Evolutionary conservation across 2,329 filamentous ascomycete genomes (phyloP).

Genomic region (Colletotrichum noveboracense): DNA sequence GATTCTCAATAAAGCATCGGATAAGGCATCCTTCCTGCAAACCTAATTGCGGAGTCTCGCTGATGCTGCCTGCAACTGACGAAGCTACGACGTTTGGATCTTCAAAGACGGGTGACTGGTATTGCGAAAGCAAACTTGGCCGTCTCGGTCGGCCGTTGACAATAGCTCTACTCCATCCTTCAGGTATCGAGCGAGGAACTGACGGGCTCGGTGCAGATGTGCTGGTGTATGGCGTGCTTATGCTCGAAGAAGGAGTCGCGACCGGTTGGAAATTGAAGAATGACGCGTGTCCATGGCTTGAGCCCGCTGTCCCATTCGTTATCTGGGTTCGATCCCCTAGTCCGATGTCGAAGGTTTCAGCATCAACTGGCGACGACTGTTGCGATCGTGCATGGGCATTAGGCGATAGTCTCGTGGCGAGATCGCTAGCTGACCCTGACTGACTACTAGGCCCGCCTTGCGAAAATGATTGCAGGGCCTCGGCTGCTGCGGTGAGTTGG

Average conservation of each 20-base stretch:
- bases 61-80: background rate
- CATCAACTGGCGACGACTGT: background rate
- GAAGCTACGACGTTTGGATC: background rate
- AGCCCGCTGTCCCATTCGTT: background rate
- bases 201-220: background rate
- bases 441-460: background rate
- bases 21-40: background rate
- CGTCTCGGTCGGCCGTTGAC: background rate
- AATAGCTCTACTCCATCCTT: background rate
- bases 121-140: background rate
- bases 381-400: background rate
- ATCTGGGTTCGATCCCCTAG: background rate
- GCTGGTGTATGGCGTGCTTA: background rate
- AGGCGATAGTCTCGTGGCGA: rapidly evolving
- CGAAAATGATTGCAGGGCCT: background rate
- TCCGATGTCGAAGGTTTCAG: background rate
- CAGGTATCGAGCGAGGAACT: background rate
- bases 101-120: background rate
- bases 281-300: background rate
- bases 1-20: background rate
- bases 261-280: background rate
- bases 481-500: background rate
- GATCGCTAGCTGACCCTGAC: background rate
- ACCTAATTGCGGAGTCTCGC: background rate
- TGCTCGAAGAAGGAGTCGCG: background rate